phyloP scores from a whole-genome alignment of 352 stramenopile genomes.

The Pythium aphanidermatum region DNA sequence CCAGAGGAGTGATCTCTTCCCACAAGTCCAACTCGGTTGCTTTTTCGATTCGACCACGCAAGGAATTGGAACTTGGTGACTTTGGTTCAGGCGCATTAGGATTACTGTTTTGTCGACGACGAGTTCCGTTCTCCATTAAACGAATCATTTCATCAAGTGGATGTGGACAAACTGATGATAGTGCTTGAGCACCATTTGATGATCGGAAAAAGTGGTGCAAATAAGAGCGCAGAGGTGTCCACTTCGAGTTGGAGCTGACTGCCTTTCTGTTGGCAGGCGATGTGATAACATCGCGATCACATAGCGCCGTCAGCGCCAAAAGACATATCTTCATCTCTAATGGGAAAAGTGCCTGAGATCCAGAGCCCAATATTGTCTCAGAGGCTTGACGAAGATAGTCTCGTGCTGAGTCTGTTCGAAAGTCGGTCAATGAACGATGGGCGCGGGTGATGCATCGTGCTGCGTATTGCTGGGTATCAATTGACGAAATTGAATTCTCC shows the following conservation, averaged over 20 bases:
- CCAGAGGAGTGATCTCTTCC: constrained; percentile 7
- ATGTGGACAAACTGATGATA: constrained; percentile 17
- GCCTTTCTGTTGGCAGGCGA: constrained; percentile 8
- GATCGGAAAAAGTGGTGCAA: constrained; percentile 68
- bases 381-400: constrained; percentile 20
- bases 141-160: constrained; percentile 18
- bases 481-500: constrained; percentile 8
- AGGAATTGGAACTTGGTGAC: constrained; percentile 2
- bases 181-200: constrained; percentile 27
- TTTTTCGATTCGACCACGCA: constrained; percentile 5
- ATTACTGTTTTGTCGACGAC: background rate
- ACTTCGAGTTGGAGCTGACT: constrained; percentile 22
- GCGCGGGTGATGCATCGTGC: constrained; percentile 4
- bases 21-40: constrained; percentile 8
- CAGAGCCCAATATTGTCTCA: constrained; percentile 24
- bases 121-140: constrained; percentile 5
- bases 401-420: constrained; percentile 8
- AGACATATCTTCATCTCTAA: constrained; percentile 61
- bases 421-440: constrained; percentile 10
- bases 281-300: constrained; percentile 3
- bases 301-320: constrained; percentile 26
- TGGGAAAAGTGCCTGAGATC: constrained; percentile 43
- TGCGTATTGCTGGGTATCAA: constrained; percentile 10
- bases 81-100: background rate
- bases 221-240: constrained; percentile 26